Conservation (phyloP, 805 yeast genomes). For the Hermanozyma aechmeae region DNA sequence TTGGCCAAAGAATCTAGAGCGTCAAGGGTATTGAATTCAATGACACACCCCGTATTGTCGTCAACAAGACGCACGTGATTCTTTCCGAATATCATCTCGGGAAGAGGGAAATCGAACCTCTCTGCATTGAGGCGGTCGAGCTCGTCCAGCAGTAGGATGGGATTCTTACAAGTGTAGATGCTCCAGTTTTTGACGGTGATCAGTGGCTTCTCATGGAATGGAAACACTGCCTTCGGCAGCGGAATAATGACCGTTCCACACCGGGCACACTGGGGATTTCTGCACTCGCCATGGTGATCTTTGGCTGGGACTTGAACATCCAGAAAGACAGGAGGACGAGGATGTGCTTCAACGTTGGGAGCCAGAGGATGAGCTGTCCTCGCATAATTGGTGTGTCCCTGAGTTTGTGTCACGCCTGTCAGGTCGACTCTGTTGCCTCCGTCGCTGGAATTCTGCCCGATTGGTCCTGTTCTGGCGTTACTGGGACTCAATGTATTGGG, state of each 20-base stretch:
- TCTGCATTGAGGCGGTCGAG: slow-evolving; percentile 56
- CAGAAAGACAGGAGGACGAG: too few species aligned
- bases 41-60: slow-evolving; percentile 28
- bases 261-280: slow-evolving; percentile 43
- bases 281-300: slow-evolving; percentile 26
- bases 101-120: slow-evolving; percentile 68
- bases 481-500: too few species aligned
- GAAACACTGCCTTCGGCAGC: slow-evolving; percentile 58
- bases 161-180: slow-evolving; percentile 60
- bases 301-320: slow-evolving; percentile 44
- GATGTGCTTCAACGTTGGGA: too few species aligned
- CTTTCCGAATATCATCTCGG: slow-evolving; percentile 96
- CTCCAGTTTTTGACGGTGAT: slow-evolving; percentile 69
- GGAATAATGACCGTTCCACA: slow-evolving; percentile 77
- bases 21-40: slow-evolving; percentile 69
- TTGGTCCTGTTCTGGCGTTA: too few species aligned
- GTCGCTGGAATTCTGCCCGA: too few species aligned
- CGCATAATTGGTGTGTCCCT: too few species aligned
- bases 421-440: too few species aligned
- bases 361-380: too few species aligned
- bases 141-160: slow-evolving; percentile 68
- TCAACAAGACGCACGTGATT: slow-evolving; percentile 49
- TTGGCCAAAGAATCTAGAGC: slow-evolving; percentile 41
- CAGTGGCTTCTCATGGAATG: slow-evolving; percentile 59
- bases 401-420: too few species aligned